Base-by-base conservation (phyloP, 2,329 filamentous ascomycete species). In the Dactylonectria macrodidyma region DNA sequence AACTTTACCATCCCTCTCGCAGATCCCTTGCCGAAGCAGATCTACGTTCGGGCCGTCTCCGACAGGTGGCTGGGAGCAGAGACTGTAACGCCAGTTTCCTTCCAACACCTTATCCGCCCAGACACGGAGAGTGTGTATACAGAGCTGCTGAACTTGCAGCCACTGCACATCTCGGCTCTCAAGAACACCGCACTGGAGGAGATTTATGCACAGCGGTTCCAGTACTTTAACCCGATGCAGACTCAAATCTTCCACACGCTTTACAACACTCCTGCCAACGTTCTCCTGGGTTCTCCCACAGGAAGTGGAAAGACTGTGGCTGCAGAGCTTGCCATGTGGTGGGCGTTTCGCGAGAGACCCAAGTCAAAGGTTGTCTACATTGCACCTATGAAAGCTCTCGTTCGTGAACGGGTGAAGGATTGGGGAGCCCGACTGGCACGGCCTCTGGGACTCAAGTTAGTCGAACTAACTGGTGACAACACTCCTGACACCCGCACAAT, bases 181-280 rank as follows among this genome's bases (percentile, higher is more conserved):
- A 95, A 97, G 78, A 97, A 98, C 70, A 91, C 94, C 0, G 86
- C 91, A 0, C 82, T 99, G 0, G 95, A 99, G 79, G 94, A 96
- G 68, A 88, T 99, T 1, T 99, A 99, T 76, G 91, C 88, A 0
- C 86, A 95, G 78, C 90, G 95, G 36, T 99, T 99, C 81, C 92
- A 96, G 71, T 99, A 92, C 81, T 99, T 99, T 87, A 99, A 99
- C 78, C 96, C 96, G 0, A 98, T 99, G 97, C 96, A 99, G 81
- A 98, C 96, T 0, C 96, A 99, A 77, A 94, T 99, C 59, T 99
- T 99, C 82, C 96, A 99, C 77, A 95, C 94, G 14, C 88, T 99
- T 38, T 99, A 99, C 73, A 92, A 98, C 78, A 98, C 96, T 0
- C 82, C 93, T 8, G 92, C 93, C 52, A 99, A 99, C 77, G 95